Evolutionary conservation across 306 rosid genomes (phyloP).

Genomic region (Comarum palustre): DNA sequence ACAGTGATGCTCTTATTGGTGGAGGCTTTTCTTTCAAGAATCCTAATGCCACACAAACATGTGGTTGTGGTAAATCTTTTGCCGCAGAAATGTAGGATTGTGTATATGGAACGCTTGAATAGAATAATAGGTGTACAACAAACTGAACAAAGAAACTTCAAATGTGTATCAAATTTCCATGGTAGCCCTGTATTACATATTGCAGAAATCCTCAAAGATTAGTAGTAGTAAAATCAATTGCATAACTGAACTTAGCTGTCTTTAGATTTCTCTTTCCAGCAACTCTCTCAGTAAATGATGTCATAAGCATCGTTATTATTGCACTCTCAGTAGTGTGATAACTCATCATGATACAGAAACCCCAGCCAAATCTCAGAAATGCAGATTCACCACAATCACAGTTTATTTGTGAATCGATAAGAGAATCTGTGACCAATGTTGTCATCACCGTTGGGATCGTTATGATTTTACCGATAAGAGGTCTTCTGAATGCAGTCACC

Average conservation of each 20-base stretch:
- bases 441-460: neutral
- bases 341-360: neutral
- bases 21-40: conserved; percentile 96
- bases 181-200: neutral
- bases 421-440: neutral
- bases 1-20: conserved; percentile 92
- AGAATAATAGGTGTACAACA: conserved; percentile 16
- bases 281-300: neutral
- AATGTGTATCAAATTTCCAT: neutral
- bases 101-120: conserved; percentile 32
- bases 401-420: neutral
- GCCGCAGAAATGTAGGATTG: conserved; percentile 69
- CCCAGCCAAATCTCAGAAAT: neutral
- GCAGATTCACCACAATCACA: neutral
- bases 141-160: neutral
- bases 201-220: neutral
- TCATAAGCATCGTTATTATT: neutral
- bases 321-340: neutral
- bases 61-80: conserved; percentile 98
- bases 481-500: neutral
- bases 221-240: neutral
- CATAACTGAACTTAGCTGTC: neutral
- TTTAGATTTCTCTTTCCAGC: neutral
- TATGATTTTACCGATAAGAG: neutral
- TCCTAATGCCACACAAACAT: conserved; percentile 92